These are phyloP conservation scores for Candida schatavii DNA, from an alignment of 805 yeast species.

Conservation along the genomic window DNA sequence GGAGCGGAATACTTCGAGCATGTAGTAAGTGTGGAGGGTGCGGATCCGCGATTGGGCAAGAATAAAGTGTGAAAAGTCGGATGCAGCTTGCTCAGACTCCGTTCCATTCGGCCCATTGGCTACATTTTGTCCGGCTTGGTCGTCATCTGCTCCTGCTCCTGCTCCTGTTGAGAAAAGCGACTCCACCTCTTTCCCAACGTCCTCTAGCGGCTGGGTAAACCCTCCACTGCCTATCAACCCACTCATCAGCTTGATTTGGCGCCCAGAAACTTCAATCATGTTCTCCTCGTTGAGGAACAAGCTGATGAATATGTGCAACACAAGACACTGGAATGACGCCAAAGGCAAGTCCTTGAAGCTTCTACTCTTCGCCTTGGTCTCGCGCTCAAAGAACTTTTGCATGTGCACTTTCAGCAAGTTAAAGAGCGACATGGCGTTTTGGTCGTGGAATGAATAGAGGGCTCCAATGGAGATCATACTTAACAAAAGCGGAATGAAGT, in stretches of 20 bases:
- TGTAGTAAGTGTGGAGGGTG: slow-evolving; percentile 50
- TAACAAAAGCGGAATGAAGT: slow-evolving; percentile 57
- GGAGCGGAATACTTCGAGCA: slow-evolving; percentile 47
- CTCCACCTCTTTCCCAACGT: slow-evolving; percentile 6
- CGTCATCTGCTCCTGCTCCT: neutral
- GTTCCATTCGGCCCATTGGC: neutral
- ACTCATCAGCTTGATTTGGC: slow-evolving; percentile 53
- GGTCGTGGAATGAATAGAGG: slow-evolving; percentile 73
- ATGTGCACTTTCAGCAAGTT: slow-evolving; percentile 65
- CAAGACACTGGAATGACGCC: slow-evolving; percentile 55
- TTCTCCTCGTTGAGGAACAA: slow-evolving; percentile 54
- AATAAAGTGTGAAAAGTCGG: slow-evolving; percentile 46
- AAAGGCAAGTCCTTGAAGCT: slow-evolving; percentile 51
- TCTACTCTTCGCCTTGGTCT: slow-evolving; percentile 24
- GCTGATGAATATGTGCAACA: slow-evolving; percentile 54
- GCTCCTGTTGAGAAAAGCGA: neutral
- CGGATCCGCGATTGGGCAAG: slow-evolving; percentile 55
- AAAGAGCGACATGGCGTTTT: slow-evolving; percentile 69
- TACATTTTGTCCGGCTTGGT: neutral
- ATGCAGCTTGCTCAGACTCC: slow-evolving; percentile 24
- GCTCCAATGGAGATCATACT: slow-evolving; percentile 91
- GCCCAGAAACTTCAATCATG: slow-evolving; percentile 49
- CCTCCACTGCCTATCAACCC: slow-evolving; percentile 53
- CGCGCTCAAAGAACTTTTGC: slow-evolving; percentile 60
- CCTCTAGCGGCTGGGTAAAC: slow-evolving; percentile 49